Percentiles rank a stretch among this genome's conserved stretches.
phyloP scores from a whole-genome alignment of 2,329 filamentous ascomycete species.

The Penicillium sp. region DNA sequence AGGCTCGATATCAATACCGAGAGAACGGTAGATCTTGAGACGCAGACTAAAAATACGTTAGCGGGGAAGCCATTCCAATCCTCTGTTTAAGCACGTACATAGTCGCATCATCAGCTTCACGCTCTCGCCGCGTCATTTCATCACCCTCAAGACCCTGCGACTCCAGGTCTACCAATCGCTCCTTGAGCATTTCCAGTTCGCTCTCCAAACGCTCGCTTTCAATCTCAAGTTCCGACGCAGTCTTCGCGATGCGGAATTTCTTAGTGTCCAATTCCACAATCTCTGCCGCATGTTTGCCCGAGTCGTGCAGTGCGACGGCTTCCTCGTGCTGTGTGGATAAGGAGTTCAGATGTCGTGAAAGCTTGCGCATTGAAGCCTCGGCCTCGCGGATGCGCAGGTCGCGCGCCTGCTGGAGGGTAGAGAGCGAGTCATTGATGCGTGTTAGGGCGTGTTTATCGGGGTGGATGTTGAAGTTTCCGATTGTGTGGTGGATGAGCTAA shows the following conservation, averaged over 20 bases:
- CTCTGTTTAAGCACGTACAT: slow-evolving; percentile 33
- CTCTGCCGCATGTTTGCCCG: slow-evolving; percentile 72
- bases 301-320: slow-evolving; percentile 69
- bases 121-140: slow-evolving; percentile 49
- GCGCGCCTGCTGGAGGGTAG: slow-evolving; percentile 78
- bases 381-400: slow-evolving; percentile 70
- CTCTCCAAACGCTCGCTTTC: slow-evolving; percentile 87
- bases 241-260: slow-evolving; percentile 93
- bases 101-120: slow-evolving; percentile 50
- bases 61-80: background rate
- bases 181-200: slow-evolving; percentile 70
- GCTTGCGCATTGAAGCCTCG: slow-evolving; percentile 64
- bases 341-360: slow-evolving; percentile 71
- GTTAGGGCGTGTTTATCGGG: slow-evolving; percentile 80
- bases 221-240: slow-evolving; percentile 81
- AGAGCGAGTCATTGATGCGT: slow-evolving; percentile 78
- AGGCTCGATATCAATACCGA: slow-evolving; percentile 87
- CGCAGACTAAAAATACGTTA: slow-evolving; percentile 55
- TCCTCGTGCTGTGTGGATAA: slow-evolving; percentile 73
- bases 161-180: slow-evolving; percentile 76
- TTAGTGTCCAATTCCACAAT: slow-evolving; percentile 86
- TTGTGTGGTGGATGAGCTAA: slow-evolving; percentile 85
- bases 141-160: slow-evolving; percentile 78
- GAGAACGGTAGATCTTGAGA: slow-evolving; percentile 82
- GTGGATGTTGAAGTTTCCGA: slow-evolving; percentile 89